A percentile compares a stretch with the other conserved stretches of the same genome.
phyloP scores from a whole-genome alignment of 495 filamentous ascomycete species.

The Neurospora discreta region DNA sequence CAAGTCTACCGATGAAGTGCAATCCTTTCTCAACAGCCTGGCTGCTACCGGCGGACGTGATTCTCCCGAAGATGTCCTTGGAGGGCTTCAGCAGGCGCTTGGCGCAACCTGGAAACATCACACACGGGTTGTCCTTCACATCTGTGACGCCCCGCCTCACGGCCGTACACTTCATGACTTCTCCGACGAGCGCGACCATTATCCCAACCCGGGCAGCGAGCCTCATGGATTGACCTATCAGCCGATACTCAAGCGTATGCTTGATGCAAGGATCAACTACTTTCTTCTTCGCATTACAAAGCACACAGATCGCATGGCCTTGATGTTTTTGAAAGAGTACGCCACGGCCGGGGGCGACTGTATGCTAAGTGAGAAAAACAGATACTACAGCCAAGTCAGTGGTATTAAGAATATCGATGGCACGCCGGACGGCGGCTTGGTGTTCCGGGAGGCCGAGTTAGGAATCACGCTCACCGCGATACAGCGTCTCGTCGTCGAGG shows the following conservation, averaged over 20 bases:
- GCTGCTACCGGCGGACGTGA: slow-evolving; percentile 16
- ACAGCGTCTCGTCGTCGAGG: slow-evolving; percentile 21
- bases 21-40: slow-evolving; percentile 13
- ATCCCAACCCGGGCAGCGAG: slow-evolving; percentile 18
- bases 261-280: slow-evolving; percentile 25
- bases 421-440: neutral
- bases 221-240: slow-evolving; percentile 22
- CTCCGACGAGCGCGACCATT: slow-evolving; percentile 3
- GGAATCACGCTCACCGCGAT: slow-evolving; percentile 18
- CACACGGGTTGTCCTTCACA: slow-evolving; percentile 29
- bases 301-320: slow-evolving; percentile 24
- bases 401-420: neutral
- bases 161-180: slow-evolving; percentile 15
- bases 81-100: slow-evolving; percentile 17
- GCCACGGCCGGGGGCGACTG: slow-evolving; percentile 9
- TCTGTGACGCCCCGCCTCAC: slow-evolving; percentile 26
- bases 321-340: slow-evolving; percentile 18
- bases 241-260: slow-evolving; percentile 17
- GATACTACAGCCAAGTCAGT: slow-evolving; percentile 8
- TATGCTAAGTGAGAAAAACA: slow-evolving; percentile 13
- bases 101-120: slow-evolving; percentile 21
- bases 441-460: slow-evolving; percentile 22
- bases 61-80: slow-evolving; percentile 25
- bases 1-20: slow-evolving; percentile 1
- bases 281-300: slow-evolving; percentile 22